Conservation (phyloP, 1,284 basidiomycete species). For the Cryptococcus sp. region DNA sequence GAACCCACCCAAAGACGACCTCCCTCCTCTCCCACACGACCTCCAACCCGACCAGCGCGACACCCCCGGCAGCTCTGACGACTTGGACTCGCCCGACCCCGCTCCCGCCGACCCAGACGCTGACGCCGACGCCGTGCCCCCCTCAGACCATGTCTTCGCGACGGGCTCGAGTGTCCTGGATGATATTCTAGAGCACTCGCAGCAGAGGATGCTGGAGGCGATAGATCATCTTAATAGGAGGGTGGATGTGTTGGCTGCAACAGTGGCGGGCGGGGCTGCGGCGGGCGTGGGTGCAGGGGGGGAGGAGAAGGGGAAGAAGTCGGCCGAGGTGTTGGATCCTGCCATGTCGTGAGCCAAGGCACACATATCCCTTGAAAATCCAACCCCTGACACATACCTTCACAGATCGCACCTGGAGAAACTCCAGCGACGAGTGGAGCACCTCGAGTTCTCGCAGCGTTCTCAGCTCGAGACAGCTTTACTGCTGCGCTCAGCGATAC, state of each 20-base stretch:
- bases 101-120: not conserved
- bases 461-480: conserved; percentile 23
- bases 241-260: conserved; percentile 32
- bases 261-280: not conserved
- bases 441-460: conserved; percentile 24
- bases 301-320: conserved; percentile 2
- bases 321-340: not conserved
- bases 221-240: conserved; percentile 37
- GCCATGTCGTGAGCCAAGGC: conserved; percentile 15
- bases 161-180: conserved; percentile 47
- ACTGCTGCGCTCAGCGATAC: conserved; percentile 19
- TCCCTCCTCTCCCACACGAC: conserved; percentile 15
- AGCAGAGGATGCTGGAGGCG: conserved; percentile 46
- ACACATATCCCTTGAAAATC: not conserved
- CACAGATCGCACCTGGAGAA: conserved; percentile 15
- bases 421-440: conserved; percentile 20
- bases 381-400: not conserved
- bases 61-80: not conserved
- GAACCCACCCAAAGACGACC: conserved; percentile 17
- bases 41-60: not conserved
- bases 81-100: not conserved
- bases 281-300: conserved; percentile 4
- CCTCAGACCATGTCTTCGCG: conserved; percentile 13
- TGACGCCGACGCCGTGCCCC: not conserved
- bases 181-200: conserved; percentile 46